phyloP scores from a whole-genome alignment of 345 rosid genomes.

The Salix purpurea region DNA sequence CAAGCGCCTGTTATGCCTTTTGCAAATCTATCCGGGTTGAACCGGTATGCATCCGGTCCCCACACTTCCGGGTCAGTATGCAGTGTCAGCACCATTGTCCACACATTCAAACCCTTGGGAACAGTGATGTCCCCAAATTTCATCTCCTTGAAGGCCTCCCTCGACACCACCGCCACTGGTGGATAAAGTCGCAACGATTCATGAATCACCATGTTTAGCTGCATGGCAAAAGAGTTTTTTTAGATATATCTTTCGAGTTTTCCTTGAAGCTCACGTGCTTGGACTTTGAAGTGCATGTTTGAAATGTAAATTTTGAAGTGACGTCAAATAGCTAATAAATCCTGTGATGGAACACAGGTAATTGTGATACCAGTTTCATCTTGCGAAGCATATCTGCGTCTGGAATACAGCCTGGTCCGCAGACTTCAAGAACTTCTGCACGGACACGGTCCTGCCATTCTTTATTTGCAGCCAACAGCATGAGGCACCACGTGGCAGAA shows the following conservation, averaged over 20 bases:
- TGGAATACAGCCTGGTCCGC: conserved; percentile 18
- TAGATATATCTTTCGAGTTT: too few relatives aligned
- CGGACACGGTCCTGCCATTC: conserved; percentile 50
- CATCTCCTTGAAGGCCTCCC: conserved; percentile 49
- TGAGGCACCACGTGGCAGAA: conserved; percentile 40
- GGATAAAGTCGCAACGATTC: conserved; percentile 49
- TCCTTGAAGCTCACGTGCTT: too few relatives aligned
- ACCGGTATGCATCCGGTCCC: conserved; percentile 39
- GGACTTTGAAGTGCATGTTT: too few relatives aligned
- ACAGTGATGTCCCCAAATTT: conserved; percentile 26
- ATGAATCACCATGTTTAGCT: conserved; percentile 46
- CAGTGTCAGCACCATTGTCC: conserved; percentile 25
- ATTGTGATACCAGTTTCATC: conserved; percentile 34
- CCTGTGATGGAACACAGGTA: too few relatives aligned
- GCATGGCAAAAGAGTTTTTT: conserved; percentile 7
- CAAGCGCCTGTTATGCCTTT: conserved; percentile 38
- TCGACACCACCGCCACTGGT: conserved; percentile 35
- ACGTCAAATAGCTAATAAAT: too few relatives aligned
- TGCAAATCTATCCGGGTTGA: conserved; percentile 36
- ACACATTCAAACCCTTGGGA: conserved; percentile 40
- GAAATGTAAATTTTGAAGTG: too few relatives aligned
- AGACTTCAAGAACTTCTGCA: conserved; percentile 29
- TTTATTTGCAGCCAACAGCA: conserved; percentile 44
- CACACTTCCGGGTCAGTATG: conserved; percentile 48
- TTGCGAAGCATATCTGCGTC: conserved; percentile 24